These are phyloP conservation scores for Vanderwaltozyma tropicalis DNA, from an alignment of 805 yeast species.

Conservation along the genomic window DNA sequence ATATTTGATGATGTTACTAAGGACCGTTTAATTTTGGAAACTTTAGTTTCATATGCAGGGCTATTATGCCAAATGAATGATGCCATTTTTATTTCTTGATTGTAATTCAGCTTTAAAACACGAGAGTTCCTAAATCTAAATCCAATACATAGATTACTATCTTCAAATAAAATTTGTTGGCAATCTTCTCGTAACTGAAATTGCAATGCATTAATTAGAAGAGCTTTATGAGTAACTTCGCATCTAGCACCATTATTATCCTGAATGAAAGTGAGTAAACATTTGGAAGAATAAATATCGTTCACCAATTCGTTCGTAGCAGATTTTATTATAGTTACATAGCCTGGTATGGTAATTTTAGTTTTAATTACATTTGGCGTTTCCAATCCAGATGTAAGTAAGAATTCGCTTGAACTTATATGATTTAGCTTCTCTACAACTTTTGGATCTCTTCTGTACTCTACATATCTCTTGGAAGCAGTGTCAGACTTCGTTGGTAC, in stretches of 20 bases:
- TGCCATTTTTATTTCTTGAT: neutral
- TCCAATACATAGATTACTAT: slow-evolving; percentile 9
- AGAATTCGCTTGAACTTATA: slow-evolving; percentile 7
- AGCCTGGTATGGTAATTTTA: neutral
- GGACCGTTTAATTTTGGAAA: slow-evolving; percentile 3
- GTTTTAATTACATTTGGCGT: neutral
- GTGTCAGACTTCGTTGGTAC: neutral
- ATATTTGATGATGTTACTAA: neutral
- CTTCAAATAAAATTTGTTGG: slow-evolving; percentile 10
- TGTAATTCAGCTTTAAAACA: slow-evolving; percentile 2
- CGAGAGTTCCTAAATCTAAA: slow-evolving; percentile 8
- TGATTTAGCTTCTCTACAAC: slow-evolving; percentile 11
- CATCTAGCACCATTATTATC: slow-evolving; percentile 10
- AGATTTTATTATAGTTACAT: neutral
- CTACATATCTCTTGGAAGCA: slow-evolving; percentile 10
- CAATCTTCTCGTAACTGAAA: slow-evolving; percentile 15
- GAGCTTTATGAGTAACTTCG: slow-evolving; percentile 8
- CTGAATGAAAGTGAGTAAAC: slow-evolving; percentile 6
- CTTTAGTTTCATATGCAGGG: neutral
- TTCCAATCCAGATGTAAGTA: slow-evolving; percentile 2
- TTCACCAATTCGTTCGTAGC: neutral
- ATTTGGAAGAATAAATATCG: neutral
- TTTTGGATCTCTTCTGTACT: slow-evolving; percentile 11
- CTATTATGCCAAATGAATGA: neutral
- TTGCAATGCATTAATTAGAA: slow-evolving; percentile 8